Evolutionary conservation across 2,329 filamentous ascomycete genomes (phyloP), one percentile per base, ranked within the genome.

Genomic region (Aspergillus sp.): DNA sequence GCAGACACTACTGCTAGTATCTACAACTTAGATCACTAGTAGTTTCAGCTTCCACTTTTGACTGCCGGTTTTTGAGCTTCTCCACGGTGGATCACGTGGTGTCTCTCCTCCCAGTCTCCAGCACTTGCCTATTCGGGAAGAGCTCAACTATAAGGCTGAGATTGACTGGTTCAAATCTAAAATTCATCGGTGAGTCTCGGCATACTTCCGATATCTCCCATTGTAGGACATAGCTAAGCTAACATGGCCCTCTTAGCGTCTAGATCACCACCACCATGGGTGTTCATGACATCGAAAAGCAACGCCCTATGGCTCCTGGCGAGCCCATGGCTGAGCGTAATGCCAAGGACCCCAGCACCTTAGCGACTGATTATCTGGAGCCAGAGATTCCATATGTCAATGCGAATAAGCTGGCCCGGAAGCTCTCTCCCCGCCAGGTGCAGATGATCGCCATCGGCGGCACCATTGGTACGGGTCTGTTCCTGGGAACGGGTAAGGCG

Each of bases 391-490:
- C 47, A 2, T 57, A 69, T 49, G 63, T 76, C 47, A 71, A 72
- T 23, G 76, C 78, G 2, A 82, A 86, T 66, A 77, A 76, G 56
- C 77, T 89, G 10, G 79, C 79, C 19, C 83, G 86, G 5, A 81
- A 83, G 45, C 78, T 88, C 12, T 85, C 84, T 2, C 77, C 84
- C 15, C 82, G 86, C n/a, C 87, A 89, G 71, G 84, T 89, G 10
- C 86, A 89, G 74, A 88, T 89, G 85, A 87, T 89, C 62, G 87
- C 87, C 47, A 79, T 80, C 58, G 78, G 76, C 5, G 78, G 78
- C 21, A 79, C 77, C 6, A 80, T 80, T 49, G 76, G 73, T 13
- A 88, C 86, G 0, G 86, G 86, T 2, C 73, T 89, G 4, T 89
- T 89, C 64, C 77, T 89, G 5, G 86, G 86, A 30, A 87, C 85